Conservation (phyloP, 768 basidiomycete genomes). For the Neoboletus subvelutipes region DNA sequence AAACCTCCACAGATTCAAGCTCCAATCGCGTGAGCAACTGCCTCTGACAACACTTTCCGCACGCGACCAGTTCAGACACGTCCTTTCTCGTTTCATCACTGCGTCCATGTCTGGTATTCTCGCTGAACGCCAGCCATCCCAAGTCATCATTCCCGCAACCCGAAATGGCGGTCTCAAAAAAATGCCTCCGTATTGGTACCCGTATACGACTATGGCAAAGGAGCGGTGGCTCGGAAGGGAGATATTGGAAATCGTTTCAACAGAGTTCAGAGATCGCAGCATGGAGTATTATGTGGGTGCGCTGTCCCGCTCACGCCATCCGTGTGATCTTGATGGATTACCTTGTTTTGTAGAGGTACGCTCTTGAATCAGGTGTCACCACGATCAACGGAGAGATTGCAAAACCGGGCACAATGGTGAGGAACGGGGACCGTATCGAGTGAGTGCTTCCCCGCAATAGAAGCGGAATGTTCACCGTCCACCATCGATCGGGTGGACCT, state of each 20-base stretch:
- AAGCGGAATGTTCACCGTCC: neutral
- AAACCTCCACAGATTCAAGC: slow-evolving; percentile 25
- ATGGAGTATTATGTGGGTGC: slow-evolving; percentile 92
- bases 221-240: slow-evolving; percentile 86
- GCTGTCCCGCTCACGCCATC: neutral
- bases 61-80: slow-evolving; percentile 56
- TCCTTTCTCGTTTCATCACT: slow-evolving; percentile 51
- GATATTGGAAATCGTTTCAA: slow-evolving; percentile 87
- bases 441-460: slow-evolving; percentile 38
- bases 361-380: slow-evolving; percentile 91
- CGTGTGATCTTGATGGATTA: neutral
- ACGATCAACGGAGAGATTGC: slow-evolving; percentile 92
- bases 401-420: slow-evolving; percentile 71
- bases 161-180: slow-evolving; percentile 61
- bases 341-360: slow-evolving; percentile 51
- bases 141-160: slow-evolving; percentile 16
- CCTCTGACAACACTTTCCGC: slow-evolving; percentile 50
- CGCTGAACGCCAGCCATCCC: slow-evolving; percentile 27
- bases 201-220: slow-evolving; percentile 92
- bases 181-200: slow-evolving; percentile 87
- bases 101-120: slow-evolving; percentile 43
- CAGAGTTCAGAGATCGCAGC: slow-evolving; percentile 90
- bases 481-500: neutral
- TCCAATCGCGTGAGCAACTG: slow-evolving; percentile 30
- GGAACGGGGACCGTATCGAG: slow-evolving; percentile 90